Evolutionary conservation across 2,329 filamentous ascomycete species (phyloP).

Genomic region (Sporothrix mexicana): DNA sequence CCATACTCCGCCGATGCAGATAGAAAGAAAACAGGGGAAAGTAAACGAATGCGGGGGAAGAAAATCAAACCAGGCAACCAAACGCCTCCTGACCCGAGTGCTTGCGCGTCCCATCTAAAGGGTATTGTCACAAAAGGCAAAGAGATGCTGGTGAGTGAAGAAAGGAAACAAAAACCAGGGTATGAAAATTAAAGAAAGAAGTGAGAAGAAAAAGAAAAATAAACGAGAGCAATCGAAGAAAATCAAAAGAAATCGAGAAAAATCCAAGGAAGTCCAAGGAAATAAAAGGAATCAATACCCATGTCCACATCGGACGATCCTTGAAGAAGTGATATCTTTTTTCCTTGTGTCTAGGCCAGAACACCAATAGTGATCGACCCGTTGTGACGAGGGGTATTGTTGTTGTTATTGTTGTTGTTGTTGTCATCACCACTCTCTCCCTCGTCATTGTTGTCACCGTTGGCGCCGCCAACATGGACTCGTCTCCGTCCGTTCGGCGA

Average conservation of each 20-base stretch:
- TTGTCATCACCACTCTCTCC: background rate
- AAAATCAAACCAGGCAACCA: background rate
- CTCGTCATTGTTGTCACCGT: background rate
- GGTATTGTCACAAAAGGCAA: background rate
- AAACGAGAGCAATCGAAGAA: background rate
- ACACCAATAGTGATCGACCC: slow-evolving; percentile 1
- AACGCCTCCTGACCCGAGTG: background rate
- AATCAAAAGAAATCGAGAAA: background rate
- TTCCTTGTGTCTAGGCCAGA: background rate
- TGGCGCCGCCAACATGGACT: background rate
- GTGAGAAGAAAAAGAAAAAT: background rate
- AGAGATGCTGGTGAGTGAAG: no score
- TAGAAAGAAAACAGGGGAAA: background rate
- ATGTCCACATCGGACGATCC: background rate
- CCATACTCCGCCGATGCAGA: slow-evolving; percentile 3
- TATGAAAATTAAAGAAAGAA: background rate
- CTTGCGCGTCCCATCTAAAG: slow-evolving; percentile 4
- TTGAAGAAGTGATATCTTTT: background rate
- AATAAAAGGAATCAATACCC: background rate
- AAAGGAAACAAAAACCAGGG: background rate
- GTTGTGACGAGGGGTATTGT: background rate
- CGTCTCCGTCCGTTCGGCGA: background rate
- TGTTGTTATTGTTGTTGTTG: no score
- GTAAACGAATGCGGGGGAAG: background rate
- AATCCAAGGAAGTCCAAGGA: background rate